Percentiles rank a stretch among this genome's conserved stretches.
Conservation (phyloP, 805 yeast genomes). For the Nadsonia fulvescens region DNA sequence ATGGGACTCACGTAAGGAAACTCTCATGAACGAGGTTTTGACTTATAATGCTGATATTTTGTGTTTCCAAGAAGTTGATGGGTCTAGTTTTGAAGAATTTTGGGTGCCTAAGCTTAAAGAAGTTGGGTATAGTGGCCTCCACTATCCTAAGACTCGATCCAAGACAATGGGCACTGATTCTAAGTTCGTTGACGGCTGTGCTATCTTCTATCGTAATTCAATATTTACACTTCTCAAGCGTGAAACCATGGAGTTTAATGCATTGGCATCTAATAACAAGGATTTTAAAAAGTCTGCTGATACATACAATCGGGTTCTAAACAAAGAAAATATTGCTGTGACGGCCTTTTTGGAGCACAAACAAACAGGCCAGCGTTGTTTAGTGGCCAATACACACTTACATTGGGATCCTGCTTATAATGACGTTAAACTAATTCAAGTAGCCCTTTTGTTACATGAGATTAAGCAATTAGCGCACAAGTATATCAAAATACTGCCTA, state of each 20-base stretch:
- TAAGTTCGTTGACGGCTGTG: conserved; percentile 93
- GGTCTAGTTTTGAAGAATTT: conserved; percentile 65
- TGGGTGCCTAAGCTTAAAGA: conserved; percentile 63
- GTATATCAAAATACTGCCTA: conserved; percentile 20
- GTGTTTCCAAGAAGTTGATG: conserved; percentile 92
- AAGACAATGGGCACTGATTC: conserved; percentile 67
- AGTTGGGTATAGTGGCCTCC: conserved; percentile 63
- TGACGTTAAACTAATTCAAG: conserved; percentile 93
- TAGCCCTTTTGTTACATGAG: conserved; percentile 80
- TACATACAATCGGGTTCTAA: conserved; percentile 87
- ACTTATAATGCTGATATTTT: conserved; percentile 53
- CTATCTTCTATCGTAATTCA: conserved; percentile 61
- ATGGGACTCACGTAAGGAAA: conserved; percentile 78
- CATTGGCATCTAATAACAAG: conserved; percentile 27
- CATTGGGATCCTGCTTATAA: conserved; percentile 97
- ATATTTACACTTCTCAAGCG: conserved; percentile 57
- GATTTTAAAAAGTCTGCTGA: conserved; percentile 87
- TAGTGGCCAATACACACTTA: conserved; percentile 79
- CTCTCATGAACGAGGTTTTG: conserved; percentile 55
- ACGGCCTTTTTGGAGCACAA: conserved; percentile 57
- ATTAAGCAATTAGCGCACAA: conserved; percentile 46
- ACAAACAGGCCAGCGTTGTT: conserved; percentile 50
- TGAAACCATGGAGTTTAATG: conserved; percentile 63
- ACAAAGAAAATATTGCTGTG: conserved; percentile 83
- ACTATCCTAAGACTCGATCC: conserved; percentile 80